Base-by-base conservation (phyloP, 139 green algal species). In the Monoraphidium neglectum region DNA sequence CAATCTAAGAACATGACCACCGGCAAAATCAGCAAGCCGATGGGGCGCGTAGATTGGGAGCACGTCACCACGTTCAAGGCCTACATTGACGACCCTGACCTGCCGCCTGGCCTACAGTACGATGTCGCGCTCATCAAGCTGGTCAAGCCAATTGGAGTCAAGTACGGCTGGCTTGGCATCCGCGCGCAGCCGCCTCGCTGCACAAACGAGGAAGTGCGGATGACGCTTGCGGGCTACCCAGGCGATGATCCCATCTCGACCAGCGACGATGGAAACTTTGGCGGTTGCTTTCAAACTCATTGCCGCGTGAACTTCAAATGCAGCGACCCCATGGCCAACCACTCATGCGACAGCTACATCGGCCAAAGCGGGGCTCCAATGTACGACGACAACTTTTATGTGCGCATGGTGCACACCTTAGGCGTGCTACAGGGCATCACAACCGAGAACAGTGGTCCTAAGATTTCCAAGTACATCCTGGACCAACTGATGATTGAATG, bases 51-150 rank as follows among this genome's bases (percentile, higher is more conserved):
- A 0, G 54, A 61, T 28, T 80, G 75, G 75, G 75, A 80, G 24
- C 72, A 75, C 43, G 66, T 80, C 0, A 80, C 70, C 3, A 16
- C 65, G 2, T 77, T 72, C 40, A 57, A 72, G 37, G 62, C 68
- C 30, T 82, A 77, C 23, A 62, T 81, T 13, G 54, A 75, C n/a
- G 51, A 81, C n/a, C 81, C 79, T 33, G 65, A 81, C 18, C 51
- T 54, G 32, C 51, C 65, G 8, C 43, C 43, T 12, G 76, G 79
- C 24, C 77, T 83, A 30, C 71, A 69, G 38, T 86, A 65, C 37
- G 81, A 86, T 38, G 64, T 86, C 0, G 76, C 75, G 1, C n/a
- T 86, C 4, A 83, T 86, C 24, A 80, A 70, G 4, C 37, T 86
- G 1, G 73, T 47, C 13, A 36, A 43, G 33, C 57, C 71, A n/a